phyloP scores from a whole-genome alignment of 2,329 filamentous ascomycete genomes.

The Arthroderma sp. region DNA sequence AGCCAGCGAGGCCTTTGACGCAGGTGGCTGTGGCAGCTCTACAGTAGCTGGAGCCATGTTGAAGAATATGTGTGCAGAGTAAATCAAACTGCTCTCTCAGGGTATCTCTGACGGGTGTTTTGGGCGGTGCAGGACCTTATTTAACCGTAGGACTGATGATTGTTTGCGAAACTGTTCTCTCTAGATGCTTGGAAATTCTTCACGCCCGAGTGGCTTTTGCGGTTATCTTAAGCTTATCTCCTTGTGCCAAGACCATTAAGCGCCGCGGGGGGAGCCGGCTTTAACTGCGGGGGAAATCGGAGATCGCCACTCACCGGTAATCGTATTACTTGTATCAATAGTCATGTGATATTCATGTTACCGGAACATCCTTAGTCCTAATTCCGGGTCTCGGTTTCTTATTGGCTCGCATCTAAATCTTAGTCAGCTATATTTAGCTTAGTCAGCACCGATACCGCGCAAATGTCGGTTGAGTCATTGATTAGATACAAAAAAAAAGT shows the following conservation, averaged over 20 bases:
- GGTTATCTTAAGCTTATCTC: constrained; percentile 3
- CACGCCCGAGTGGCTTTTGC: background rate
- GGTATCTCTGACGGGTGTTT: background rate
- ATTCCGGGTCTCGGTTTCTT: background rate
- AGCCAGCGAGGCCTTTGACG: constrained; percentile 35
- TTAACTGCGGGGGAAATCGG: background rate
- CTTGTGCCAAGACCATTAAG: background rate
- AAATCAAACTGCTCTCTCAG: background rate
- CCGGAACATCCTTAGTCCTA: background rate
- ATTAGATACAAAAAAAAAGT: background rate
- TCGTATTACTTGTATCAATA: background rate
- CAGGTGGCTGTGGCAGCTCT: constrained; percentile 31
- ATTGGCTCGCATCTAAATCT: background rate
- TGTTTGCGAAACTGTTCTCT: background rate
- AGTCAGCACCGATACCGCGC: background rate
- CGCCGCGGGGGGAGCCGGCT: background rate
- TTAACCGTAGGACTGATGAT: background rate
- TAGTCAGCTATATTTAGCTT: constrained; percentile 1
- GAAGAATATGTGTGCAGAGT: background rate
- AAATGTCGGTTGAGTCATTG: background rate
- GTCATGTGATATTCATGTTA: background rate
- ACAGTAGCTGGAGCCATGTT: constrained; percentile 49
- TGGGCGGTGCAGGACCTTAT: no score
- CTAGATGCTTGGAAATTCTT: background rate
- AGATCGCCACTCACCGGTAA: constrained; percentile 30